phyloP scores from a whole-genome alignment of 1,284 basidiomycete species.

The Filobasidium uniguttulatum region DNA sequence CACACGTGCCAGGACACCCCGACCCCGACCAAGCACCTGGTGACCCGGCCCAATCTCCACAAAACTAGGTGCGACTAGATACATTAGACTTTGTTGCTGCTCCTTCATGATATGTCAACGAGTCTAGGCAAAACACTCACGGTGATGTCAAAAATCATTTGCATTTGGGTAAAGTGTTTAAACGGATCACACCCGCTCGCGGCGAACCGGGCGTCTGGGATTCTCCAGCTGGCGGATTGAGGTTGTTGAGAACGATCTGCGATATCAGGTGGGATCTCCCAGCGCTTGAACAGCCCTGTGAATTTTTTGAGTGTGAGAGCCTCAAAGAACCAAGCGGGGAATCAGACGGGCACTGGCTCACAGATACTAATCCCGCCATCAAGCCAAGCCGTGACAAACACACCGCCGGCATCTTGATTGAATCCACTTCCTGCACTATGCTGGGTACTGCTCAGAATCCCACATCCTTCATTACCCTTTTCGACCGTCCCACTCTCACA shows the following conservation, averaged over 20 bases:
- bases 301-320: constrained; percentile 18
- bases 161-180: constrained; percentile 9
- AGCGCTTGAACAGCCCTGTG: constrained; percentile 21
- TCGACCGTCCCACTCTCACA: constrained; percentile 47
- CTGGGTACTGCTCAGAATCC: constrained; percentile 5
- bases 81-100: background rate
- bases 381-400: constrained; percentile 47
- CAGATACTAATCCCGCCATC: constrained; percentile 26
- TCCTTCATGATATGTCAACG: background rate
- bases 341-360: constrained; percentile 14
- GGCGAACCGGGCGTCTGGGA: constrained; percentile 4
- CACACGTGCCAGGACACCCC: constrained; percentile 26
- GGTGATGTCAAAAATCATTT: constrained; percentile 7
- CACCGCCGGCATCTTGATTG: constrained; percentile 52
- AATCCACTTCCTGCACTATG: constrained; percentile 22
- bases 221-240: constrained; percentile 14
- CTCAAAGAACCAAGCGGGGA: too few species aligned
- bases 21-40: constrained; percentile 21
- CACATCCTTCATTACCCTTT: constrained; percentile 23
- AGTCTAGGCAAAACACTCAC: background rate
- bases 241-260: constrained; percentile 7
- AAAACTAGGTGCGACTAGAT: constrained; percentile 1
- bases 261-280: constrained; percentile 26
- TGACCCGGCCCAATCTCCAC: constrained; percentile 21
- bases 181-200: constrained; percentile 8